A percentile compares a stretch with the other conserved stretches of the same genome.
These are phyloP conservation scores for Ophioceras dolichostomum DNA, from an alignment of 2,329 filamentous ascomycete genomes.

Conservation along the genomic window DNA sequence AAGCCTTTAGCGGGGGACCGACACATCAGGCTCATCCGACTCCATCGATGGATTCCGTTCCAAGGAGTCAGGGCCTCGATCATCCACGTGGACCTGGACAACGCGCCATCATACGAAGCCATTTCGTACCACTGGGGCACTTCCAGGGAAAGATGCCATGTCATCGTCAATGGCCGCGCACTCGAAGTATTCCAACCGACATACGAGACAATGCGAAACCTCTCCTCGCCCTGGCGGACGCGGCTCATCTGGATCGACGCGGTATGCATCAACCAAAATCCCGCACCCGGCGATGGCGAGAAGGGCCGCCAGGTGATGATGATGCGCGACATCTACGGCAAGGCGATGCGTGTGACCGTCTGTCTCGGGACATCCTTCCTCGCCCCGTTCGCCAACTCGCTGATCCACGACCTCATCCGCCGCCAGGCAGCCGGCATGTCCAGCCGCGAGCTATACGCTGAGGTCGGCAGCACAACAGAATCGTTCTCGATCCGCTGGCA, in stretches of 20 bases:
- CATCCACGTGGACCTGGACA: not conserved
- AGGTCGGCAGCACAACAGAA: not conserved
- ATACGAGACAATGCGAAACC: not conserved
- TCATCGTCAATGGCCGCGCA: not conserved
- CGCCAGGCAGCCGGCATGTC: not conserved
- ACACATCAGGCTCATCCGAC: not conserved
- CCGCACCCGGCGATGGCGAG: not conserved
- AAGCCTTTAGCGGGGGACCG: not conserved
- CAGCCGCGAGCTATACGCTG: not conserved
- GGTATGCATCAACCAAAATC: not conserved
- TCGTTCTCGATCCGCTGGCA: not conserved
- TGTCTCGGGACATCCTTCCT: not conserved
- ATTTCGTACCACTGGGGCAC: not conserved
- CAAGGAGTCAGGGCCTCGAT: not conserved
- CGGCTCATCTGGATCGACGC: not conserved
- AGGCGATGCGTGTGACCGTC: not conserved
- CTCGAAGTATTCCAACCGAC: not conserved
- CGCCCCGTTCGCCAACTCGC: not conserved
- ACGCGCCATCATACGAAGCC: not conserved
- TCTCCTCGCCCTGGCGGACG: not conserved
- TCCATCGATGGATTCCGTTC: not conserved
- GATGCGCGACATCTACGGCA: not conserved
- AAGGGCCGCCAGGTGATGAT: not conserved
- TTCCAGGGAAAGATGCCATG: not conserved
- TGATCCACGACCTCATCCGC: not conserved